Evolutionary conservation across 305 asterid species (phyloP).

Genomic region (Vinca major): DNA sequence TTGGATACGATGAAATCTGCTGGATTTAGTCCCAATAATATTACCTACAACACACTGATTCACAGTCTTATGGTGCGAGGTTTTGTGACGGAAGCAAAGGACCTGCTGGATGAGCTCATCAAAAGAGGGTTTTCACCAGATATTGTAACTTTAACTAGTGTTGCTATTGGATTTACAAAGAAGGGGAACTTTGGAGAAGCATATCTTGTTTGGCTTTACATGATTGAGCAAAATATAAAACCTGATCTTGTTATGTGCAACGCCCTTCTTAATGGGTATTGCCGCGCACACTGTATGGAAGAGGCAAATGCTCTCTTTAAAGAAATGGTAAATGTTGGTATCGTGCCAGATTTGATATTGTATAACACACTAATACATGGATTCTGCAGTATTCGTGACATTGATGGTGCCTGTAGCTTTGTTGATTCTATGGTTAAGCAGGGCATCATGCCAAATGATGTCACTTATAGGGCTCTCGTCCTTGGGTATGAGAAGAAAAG

Average conservation of each 20-base stretch:
- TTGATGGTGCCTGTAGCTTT: conserved; percentile 15
- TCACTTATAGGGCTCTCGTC: conserved; percentile 17
- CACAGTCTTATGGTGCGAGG: conserved; percentile 20
- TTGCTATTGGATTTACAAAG: conserved; percentile 18
- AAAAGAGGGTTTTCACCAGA: conserved; percentile 25
- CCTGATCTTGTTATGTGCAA: conserved; percentile 26
- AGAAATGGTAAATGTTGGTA: conserved; percentile 17
- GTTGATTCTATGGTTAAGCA: conserved; percentile 19
- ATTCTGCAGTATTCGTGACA: conserved; percentile 17
- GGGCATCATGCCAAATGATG: conserved; percentile 19
- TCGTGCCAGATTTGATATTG: conserved; percentile 23
- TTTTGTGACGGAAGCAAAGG: conserved; percentile 19
- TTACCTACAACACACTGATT: conserved; percentile 21
- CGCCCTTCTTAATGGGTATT: conserved; percentile 20
- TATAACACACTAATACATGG: conserved; percentile 26
- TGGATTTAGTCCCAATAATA: conserved; percentile 19
- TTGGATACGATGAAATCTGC: conserved; percentile 19
- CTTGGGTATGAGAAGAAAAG: conserved; percentile 6
- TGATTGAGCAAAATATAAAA: conserved; percentile 16
- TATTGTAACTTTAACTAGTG: conserved; percentile 20
- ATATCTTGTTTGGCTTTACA: conserved; percentile 18
- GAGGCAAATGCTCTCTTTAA: conserved; percentile 20
- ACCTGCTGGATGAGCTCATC: conserved; percentile 18
- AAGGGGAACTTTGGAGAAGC: conserved; percentile 24
- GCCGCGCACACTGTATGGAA: conserved; percentile 14